These are phyloP conservation scores for Gossypium gossypioides DNA, from an alignment of 441 rosid genomes.

Conservation along the genomic window DNA sequence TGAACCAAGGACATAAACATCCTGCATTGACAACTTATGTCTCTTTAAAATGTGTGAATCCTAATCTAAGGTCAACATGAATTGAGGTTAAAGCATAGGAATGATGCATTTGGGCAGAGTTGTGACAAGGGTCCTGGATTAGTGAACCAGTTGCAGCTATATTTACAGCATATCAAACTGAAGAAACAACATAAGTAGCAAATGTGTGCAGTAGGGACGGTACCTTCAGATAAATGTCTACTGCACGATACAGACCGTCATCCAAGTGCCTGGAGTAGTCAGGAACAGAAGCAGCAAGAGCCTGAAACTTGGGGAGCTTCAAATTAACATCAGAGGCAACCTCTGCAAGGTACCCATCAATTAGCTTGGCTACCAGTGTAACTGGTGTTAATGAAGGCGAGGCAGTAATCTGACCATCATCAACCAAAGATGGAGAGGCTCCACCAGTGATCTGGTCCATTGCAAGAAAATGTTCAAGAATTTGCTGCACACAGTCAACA, in stretches of 20 bases:
- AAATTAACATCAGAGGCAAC: conserved; percentile 89
- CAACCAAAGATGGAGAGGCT: conserved; percentile 69
- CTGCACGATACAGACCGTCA: conserved; percentile 92
- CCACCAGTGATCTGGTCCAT: conserved; percentile 70
- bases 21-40: background rate
- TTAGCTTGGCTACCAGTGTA: conserved; percentile 76
- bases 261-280: conserved; percentile 80
- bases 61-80: background rate
- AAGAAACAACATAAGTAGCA: conserved; percentile 6
- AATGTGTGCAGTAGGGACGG: background rate
- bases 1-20: background rate
- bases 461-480: conserved; percentile 74
- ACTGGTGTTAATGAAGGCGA: conserved; percentile 80
- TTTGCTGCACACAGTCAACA: conserved; percentile 80
- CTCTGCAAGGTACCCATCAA: conserved; percentile 93
- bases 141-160: background rate
- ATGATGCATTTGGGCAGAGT: background rate
- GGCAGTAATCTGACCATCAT: conserved; percentile 68
- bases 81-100: background rate
- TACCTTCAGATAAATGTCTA: conserved; percentile 93
- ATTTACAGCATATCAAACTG: conserved; percentile 4
- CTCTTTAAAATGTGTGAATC: background rate
- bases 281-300: conserved; percentile 83
- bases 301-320: conserved; percentile 85
- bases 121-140: no score